Conservation (phyloP, 345 rosid species). For the Luvunga scandens region DNA sequence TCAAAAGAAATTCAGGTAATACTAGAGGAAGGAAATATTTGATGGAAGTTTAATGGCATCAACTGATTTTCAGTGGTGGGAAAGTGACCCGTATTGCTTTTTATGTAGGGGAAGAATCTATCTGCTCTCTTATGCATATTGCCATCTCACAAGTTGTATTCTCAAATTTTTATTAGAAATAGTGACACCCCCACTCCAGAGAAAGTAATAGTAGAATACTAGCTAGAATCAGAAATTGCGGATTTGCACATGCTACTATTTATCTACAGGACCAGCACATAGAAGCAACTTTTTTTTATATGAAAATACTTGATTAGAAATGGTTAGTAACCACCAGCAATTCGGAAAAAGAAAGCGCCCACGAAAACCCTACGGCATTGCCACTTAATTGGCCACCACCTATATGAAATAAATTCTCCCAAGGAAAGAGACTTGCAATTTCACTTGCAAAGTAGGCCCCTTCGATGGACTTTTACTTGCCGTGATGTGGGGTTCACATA, state of each 20-base stretch:
- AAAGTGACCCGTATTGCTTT: constrained; percentile 2
- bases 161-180: background rate
- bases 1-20: background rate
- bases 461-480: background rate
- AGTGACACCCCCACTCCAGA: background rate
- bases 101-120: background rate
- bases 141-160: background rate
- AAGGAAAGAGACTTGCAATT: background rate
- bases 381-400: constrained; percentile 4
- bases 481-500: background rate
- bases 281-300: background rate
- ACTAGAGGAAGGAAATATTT: background rate
- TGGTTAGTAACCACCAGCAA: no score
- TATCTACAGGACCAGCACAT: background rate
- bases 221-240: background rate
- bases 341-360: background rate
- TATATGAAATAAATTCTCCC: background rate
- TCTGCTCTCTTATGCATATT: background rate
- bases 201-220: background rate
- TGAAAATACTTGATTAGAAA: constrained; percentile 6
- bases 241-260: constrained; percentile 10
- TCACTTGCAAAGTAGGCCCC: constrained; percentile 3
- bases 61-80: background rate
- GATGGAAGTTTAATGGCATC: background rate
- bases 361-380: background rate